These are phyloP conservation scores for Lathyrus sativus DNA, from an alignment of 306 rosid species.

Conservation along the genomic window DNA sequence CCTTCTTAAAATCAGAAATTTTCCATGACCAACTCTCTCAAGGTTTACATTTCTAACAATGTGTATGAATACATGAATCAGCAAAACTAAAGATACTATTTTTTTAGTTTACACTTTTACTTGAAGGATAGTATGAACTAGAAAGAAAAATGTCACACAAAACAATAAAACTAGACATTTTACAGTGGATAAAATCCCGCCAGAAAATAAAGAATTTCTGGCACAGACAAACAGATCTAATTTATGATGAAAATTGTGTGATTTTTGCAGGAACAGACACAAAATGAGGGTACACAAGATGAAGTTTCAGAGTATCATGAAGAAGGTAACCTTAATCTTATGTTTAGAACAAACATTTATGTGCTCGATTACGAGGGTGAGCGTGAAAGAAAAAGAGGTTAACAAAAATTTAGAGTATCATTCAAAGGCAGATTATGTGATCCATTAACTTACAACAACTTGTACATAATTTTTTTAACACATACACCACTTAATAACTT, in stretches of 20 bases:
- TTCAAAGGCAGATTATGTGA: neutral
- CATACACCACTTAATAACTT: neutral
- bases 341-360: slow-evolving; percentile 14
- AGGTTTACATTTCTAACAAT: too few species aligned
- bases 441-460: neutral
- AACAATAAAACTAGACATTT: neutral
- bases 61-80: neutral
- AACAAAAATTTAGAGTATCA: neutral
- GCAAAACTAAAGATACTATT: slow-evolving; percentile 13
- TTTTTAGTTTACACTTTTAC: slow-evolving; percentile 1
- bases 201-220: slow-evolving; percentile 5
- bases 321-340: slow-evolving; percentile 55
- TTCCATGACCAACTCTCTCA: too few species aligned
- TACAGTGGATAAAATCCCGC: neutral
- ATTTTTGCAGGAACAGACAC: slow-evolving; percentile 55
- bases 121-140: neutral
- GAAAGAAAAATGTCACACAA: neutral
- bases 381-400: neutral
- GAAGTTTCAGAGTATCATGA: slow-evolving; percentile 40
- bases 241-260: slow-evolving; percentile 29
- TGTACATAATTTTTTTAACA: neutral
- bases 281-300: slow-evolving; percentile 40
- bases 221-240: neutral
- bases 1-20: too few species aligned
- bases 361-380: slow-evolving; percentile 2